A percentile compares a stretch with the other conserved stretches of the same genome.
Evolutionary conservation across 2,329 filamentous ascomycete species (phyloP).

Genomic region (Drechslerella coelobrocha): DNA sequence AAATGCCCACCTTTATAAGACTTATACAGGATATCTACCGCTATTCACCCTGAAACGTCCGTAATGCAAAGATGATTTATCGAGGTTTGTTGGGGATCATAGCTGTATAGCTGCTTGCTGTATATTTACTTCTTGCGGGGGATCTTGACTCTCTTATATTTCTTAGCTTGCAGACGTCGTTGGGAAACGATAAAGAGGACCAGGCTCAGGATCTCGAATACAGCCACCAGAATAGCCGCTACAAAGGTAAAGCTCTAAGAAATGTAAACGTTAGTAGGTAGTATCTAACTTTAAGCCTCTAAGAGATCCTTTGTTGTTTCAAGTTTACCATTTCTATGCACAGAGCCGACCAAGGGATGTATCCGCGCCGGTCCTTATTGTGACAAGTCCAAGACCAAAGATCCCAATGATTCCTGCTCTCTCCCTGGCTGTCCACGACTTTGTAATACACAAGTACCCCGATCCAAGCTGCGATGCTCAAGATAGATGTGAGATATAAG

Average conservation of each 20-base stretch:
- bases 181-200: conserved; percentile 3
- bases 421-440: neutral
- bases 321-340: conserved; percentile 10
- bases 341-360: conserved; percentile 7
- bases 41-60: too few relatives aligned
- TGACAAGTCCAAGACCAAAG: conserved; percentile 12
- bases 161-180: neutral
- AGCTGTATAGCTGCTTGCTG: too few relatives aligned
- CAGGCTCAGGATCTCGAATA: conserved; percentile 4
- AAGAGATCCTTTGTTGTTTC: neutral
- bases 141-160: conserved; percentile 6
- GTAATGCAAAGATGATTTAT: too few relatives aligned
- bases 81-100: too few relatives aligned
- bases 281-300: neutral
- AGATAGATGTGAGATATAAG: conserved; percentile 3
- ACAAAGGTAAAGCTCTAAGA: conserved; percentile 9
- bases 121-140: too few relatives aligned
- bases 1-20: too few relatives aligned
- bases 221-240: conserved; percentile 3
- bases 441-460: conserved; percentile 15
- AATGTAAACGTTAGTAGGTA: neutral
- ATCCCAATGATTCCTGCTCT: conserved; percentile 7
- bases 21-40: too few relatives aligned
- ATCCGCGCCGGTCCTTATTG: neutral
- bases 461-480: conserved; percentile 11